These are phyloP conservation scores for Quercus dentata DNA, from an alignment of 306 rosid genomes.

Conservation along the genomic window DNA sequence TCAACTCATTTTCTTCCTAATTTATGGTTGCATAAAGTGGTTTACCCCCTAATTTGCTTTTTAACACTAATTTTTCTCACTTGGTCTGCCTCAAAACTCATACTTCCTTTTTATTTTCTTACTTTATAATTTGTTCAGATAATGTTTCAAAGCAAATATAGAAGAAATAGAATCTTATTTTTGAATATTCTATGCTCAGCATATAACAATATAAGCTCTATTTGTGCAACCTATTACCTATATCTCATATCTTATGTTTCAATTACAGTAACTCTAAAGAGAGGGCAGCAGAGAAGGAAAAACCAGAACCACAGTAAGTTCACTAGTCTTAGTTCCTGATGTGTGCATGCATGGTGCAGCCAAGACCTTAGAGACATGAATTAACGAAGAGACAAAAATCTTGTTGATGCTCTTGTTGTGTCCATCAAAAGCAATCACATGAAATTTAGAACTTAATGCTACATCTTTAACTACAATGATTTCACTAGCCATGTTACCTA, in stretches of 20 bases:
- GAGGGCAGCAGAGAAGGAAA: slow-evolving; percentile 30
- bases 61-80: too few relatives aligned
- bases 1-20: background rate
- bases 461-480: background rate
- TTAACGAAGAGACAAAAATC: background rate
- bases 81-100: background rate
- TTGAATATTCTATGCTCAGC: background rate
- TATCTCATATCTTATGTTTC: slow-evolving; percentile 17
- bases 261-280: slow-evolving; percentile 47
- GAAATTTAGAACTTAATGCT: background rate
- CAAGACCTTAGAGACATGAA: slow-evolving; percentile 3
- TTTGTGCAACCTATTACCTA: background rate
- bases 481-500: background rate
- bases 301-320: slow-evolving; percentile 50
- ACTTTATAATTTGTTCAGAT: background rate
- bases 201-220: background rate
- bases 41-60: too few relatives aligned
- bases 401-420: background rate
- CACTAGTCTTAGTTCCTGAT: background rate
- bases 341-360: background rate
- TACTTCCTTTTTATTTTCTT: background rate
- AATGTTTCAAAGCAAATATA: background rate
- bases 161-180: background rate
- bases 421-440: background rate
- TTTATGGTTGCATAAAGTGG: background rate